These are phyloP conservation scores for Xanthoceras sorbifolium DNA, from an alignment of 345 rosid genomes.

Conservation along the genomic window DNA sequence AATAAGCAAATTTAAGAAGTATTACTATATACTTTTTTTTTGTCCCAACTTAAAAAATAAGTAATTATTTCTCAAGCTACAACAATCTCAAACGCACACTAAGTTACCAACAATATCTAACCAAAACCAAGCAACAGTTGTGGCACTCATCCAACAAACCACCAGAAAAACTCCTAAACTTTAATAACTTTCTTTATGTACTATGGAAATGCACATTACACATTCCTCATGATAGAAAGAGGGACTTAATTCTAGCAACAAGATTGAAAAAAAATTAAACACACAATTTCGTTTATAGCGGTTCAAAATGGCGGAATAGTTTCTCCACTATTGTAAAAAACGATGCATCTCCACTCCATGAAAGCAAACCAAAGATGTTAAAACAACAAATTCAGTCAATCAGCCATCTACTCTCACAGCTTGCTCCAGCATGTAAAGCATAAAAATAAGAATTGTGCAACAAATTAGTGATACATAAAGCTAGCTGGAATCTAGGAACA, in stretches of 20 bases:
- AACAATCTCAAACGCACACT: too few relatives aligned
- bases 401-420: constrained; percentile 7
- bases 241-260: not conserved
- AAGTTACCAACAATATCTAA: not conserved
- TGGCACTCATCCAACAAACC: not conserved
- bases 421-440: not conserved
- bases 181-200: not conserved
- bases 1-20: too few relatives aligned
- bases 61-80: too few relatives aligned
- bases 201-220: not conserved
- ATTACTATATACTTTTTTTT: too few relatives aligned
- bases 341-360: not conserved
- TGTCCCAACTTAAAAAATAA: too few relatives aligned
- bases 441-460: not conserved
- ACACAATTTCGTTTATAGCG: not conserved
- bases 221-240: not conserved
- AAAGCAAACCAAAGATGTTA: not conserved
- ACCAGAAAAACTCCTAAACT: not conserved
- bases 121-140: not conserved
- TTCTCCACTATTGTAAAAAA: not conserved
- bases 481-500: not conserved
- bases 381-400: constrained; percentile 5
- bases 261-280: not conserved
- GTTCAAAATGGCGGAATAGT: not conserved
- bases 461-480: not conserved